phyloP scores from a whole-genome alignment of 1,284 basidiomycete genomes.

The Fomitopsis palustris region DNA sequence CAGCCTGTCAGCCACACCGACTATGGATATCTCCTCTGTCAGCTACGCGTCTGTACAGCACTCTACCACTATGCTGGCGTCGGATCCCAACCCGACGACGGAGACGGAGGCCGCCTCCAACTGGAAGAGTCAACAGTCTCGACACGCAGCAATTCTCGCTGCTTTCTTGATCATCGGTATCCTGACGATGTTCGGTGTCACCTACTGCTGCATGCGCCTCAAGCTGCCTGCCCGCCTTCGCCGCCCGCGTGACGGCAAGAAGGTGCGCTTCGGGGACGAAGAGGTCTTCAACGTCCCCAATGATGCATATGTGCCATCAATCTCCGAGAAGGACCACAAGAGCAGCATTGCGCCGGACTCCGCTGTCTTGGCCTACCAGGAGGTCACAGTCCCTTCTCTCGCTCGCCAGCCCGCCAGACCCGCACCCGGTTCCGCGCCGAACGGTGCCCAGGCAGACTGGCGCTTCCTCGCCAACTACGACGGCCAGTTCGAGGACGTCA shows the following conservation, averaged over 20 bases:
- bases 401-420: constrained; percentile 10
- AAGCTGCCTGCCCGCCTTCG: constrained; percentile 15
- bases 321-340: constrained; percentile 13
- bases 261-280: constrained; percentile 4
- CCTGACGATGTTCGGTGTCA: constrained; percentile 20
- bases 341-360: constrained; percentile 14
- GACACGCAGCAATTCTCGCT: constrained; percentile 23
- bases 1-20: background rate
- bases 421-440: background rate
- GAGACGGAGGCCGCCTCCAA: constrained; percentile 10
- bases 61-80: background rate
- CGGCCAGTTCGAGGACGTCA: constrained; percentile 25
- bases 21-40: background rate
- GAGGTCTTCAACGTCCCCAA: constrained; percentile 13
- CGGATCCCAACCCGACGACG: constrained; percentile 13
- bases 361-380: background rate
- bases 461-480: constrained; percentile 13
- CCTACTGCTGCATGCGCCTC: constrained; percentile 25
- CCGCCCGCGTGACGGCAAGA: constrained; percentile 3
- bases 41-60: background rate
- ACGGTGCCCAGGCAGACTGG: constrained; percentile 3
- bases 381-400: constrained; percentile 9
- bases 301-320: background rate
- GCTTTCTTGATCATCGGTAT: constrained; percentile 24
- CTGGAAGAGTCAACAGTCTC: constrained; percentile 14